phyloP scores from a whole-genome alignment of 192 early-diverging fungal species.

The Martensiomyces pterosporus region DNA sequence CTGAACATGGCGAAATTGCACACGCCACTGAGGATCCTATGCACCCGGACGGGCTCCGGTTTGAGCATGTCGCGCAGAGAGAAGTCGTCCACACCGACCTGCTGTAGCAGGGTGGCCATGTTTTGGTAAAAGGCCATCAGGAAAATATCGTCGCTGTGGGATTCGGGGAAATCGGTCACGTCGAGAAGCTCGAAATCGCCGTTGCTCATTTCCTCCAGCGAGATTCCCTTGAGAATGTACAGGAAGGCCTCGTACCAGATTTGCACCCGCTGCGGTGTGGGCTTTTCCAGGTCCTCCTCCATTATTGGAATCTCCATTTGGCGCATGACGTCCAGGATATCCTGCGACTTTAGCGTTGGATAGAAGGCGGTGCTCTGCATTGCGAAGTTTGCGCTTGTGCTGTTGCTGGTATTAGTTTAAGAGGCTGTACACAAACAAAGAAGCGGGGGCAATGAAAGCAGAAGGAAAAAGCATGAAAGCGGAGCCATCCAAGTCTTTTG shows the following conservation, averaged over 20 bases:
- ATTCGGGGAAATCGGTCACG: conserved; percentile 51
- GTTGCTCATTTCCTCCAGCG: conserved; percentile 51
- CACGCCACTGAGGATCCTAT: conserved; percentile 72
- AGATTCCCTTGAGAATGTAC: conserved; percentile 63
- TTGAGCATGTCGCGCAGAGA: conserved; percentile 71
- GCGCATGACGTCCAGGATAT: conserved; percentile 72
- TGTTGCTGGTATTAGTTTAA: too few relatives aligned
- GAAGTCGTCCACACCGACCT: conserved; percentile 74
- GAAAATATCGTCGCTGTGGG: conserved; percentile 60
- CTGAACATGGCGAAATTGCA: conserved; percentile 92
- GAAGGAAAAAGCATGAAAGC: too few relatives aligned
- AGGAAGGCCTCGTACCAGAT: conserved; percentile 69
- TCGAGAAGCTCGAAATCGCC: conserved; percentile 30
- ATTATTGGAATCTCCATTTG: conserved; percentile 69
- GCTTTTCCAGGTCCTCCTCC: conserved; percentile 70
- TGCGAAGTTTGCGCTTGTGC: background rate
- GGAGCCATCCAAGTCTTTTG: too few relatives aligned
- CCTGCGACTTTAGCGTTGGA: conserved; percentile 66
- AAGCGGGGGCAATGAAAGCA: background rate
- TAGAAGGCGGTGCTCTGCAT: conserved; percentile 51
- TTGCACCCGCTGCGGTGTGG: conserved; percentile 63
- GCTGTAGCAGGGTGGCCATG: conserved; percentile 61
- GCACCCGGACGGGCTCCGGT: conserved; percentile 66
- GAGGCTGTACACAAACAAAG: background rate
- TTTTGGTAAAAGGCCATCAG: conserved; percentile 63